Evolutionary conservation across 2,329 filamentous ascomycete genomes (phyloP).

Genomic region (Aspergillus sp.): DNA sequence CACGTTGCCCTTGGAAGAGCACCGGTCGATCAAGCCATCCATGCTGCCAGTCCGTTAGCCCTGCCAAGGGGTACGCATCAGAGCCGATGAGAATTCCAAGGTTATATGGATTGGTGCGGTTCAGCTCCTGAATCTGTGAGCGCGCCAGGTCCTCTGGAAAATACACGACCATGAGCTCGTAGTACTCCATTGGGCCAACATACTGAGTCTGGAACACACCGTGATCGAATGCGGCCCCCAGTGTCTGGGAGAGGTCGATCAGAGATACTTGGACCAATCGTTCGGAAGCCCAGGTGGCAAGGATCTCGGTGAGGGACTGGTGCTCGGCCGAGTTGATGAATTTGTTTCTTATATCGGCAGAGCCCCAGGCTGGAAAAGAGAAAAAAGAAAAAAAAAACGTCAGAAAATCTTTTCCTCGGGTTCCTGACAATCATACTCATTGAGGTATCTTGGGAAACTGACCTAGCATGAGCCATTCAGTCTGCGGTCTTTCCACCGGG

Average conservation of each 20-base stretch:
- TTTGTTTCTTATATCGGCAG: background rate
- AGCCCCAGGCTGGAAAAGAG: background rate
- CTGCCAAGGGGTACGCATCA: background rate
- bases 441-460: background rate
- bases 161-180: background rate
- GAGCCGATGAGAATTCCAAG: background rate
- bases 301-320: background rate
- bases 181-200: background rate
- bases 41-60: background rate
- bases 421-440: no score
- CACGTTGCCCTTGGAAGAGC: background rate
- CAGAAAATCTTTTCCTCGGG: no score
- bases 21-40: background rate
- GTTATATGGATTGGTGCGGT: background rate
- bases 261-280: background rate
- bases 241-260: background rate
- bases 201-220: background rate
- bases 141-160: background rate
- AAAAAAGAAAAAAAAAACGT: no score
- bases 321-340: background rate
- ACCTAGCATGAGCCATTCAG: background rate
- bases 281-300: background rate
- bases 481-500: background rate
- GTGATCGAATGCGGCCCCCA: background rate
- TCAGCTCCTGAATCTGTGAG: background rate